Base-by-base conservation (phyloP, 345 rosid genomes). In the Salix udensis region DNA sequence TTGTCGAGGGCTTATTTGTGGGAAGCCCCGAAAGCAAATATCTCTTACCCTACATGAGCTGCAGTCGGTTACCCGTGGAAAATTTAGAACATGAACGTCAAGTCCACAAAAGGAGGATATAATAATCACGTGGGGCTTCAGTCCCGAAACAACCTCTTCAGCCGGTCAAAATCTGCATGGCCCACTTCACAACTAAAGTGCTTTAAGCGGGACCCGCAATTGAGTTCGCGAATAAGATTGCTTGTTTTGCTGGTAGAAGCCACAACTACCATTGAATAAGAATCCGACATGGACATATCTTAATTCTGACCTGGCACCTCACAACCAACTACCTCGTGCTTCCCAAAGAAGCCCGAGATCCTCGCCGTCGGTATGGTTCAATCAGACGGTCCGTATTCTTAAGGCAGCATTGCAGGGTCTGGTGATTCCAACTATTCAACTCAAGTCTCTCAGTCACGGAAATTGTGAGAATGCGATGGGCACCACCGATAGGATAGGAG, bases 211-310 rank as follows among this genome's bases (percentile, higher is more conserved):
- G 81, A 2, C 74, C 84, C 74, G 34, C 26, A 23, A 1, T 58
- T 4, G 4, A 18, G 16, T 50, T 0, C 21, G 69, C 65, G 80
- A 52, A 10, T 10, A 12, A 16, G 21, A 68, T 40, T 68, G 21
- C 11, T 46, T 14, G 60, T 23, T 28, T 1, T 12, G 58, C 7
- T 4, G 23, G n/a, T 7, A 15, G 39, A 53, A 48, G 18, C 6
- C 48, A 0, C 4, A n/a, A 14, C 26, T 8, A 21, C 78, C 84
- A 78, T 77, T n/a, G 64, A 85, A 82, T 80, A 9, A 7, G 61
- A 65, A 80, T 82, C 82, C 75, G 21, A 84, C 87, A 73, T 84
- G 84, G 82, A 48, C 53, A 52, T 21, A 1, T 15, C 53, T 55
- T 44, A 58, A 13, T 64, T 66, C 74, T 40, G 67, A 84, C 76